Evolutionary conservation across 495 filamentous ascomycete species (phyloP).

Genomic region (Trichoderma orchidacearum): DNA sequence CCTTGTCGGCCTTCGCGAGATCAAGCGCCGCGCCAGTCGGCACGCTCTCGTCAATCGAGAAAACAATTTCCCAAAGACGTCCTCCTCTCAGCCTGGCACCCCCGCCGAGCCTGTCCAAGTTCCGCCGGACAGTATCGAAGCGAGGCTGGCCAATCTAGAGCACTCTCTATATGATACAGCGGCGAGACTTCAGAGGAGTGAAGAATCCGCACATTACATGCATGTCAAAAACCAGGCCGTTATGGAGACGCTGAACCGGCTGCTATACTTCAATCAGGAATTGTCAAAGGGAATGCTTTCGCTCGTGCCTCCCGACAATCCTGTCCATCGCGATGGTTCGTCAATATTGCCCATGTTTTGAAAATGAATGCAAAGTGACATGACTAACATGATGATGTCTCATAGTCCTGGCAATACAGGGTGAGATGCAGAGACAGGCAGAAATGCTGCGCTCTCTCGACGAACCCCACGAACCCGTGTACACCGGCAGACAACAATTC

Average conservation of each 20-base stretch:
- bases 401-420: constrained; percentile 65
- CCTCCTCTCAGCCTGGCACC: constrained; percentile 64
- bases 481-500: constrained; percentile 63
- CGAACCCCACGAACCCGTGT: constrained; percentile 60
- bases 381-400: constrained; percentile 9
- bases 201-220: constrained; percentile 69
- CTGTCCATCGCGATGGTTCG: constrained; percentile 50
- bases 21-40: constrained; percentile 90
- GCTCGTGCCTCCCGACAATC: constrained; percentile 51
- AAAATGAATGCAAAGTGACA: not conserved
- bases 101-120: constrained; percentile 58
- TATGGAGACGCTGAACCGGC: constrained; percentile 65
- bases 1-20: constrained; percentile 80
- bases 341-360: constrained; percentile 9
- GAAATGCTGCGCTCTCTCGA: constrained; percentile 57
- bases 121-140: constrained; percentile 54
- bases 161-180: constrained; percentile 72
- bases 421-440: constrained; percentile 71
- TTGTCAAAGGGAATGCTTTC: constrained; percentile 58
- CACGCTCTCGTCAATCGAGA: constrained; percentile 93
- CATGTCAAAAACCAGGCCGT: constrained; percentile 70
- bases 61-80: constrained; percentile 65
- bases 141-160: constrained; percentile 62
- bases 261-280: constrained; percentile 55
- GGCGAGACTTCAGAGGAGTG: constrained; percentile 59